phyloP scores from a whole-genome alignment of 1,139 yeast species.

The Kodamaea arcana region DNA sequence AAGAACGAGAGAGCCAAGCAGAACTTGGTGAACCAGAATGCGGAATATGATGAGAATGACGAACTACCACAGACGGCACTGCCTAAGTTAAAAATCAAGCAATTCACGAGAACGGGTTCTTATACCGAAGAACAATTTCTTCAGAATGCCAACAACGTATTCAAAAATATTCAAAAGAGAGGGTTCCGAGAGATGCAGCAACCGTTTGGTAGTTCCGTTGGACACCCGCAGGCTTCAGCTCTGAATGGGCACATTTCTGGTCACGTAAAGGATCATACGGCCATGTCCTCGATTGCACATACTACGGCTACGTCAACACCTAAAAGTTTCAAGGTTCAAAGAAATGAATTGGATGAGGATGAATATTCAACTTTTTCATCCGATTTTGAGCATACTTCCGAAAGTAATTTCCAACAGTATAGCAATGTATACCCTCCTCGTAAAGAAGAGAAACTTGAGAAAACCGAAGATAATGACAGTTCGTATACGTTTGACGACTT shows the following conservation, averaged over 20 bases:
- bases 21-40: neutral
- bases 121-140: constrained; percentile 36
- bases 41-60: neutral
- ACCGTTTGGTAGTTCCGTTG: no score
- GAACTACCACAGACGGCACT: constrained; percentile 2
- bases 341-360: constrained; percentile 10
- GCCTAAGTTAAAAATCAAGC: constrained; percentile 31
- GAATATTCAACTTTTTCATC: constrained; percentile 37
- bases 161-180: constrained; percentile 36
- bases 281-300: constrained; percentile 13
- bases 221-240: constrained; percentile 1
- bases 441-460: neutral
- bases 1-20: neutral
- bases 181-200: constrained; percentile 24
- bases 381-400: constrained; percentile 26
- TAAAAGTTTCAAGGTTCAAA: constrained; percentile 18
- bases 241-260: constrained; percentile 5
- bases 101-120: constrained; percentile 28
- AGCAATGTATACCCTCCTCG: constrained; percentile 23
- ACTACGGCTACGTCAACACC: constrained; percentile 41
- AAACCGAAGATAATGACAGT: constrained; percentile 14
- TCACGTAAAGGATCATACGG: constrained; percentile 1
- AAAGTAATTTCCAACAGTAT: constrained; percentile 14
- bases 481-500: constrained; percentile 30
- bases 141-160: constrained; percentile 38